A percentile compares a stretch with the other conserved stretches of the same genome.
Evolutionary conservation across 148 eudicot genomes (phyloP).

Genomic region (Rhododendron simsii): DNA sequence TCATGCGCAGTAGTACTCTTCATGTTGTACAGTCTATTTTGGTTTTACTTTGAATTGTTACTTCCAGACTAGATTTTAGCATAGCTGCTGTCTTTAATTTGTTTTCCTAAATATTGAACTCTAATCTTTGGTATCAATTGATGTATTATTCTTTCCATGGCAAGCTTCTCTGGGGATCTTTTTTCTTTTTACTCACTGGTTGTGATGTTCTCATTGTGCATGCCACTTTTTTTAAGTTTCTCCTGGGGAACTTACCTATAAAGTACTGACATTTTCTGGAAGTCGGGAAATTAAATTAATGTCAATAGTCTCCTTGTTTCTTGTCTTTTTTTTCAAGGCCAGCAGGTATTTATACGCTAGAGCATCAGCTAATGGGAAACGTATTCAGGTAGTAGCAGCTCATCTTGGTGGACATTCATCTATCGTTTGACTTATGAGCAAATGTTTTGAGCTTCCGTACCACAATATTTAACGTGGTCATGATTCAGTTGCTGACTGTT

Average conservation of each 20-base stretch:
- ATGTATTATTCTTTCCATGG: background rate
- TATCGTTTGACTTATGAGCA: conserved; percentile 1
- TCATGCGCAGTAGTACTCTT: background rate
- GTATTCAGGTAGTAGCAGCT: conserved; percentile 64
- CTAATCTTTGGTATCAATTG: background rate
- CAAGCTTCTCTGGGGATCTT: background rate
- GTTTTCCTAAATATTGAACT: background rate
- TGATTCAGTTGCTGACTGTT: conserved; percentile 6
- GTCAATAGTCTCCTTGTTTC: background rate
- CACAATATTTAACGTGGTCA: background rate
- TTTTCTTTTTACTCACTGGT: background rate
- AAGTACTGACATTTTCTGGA: background rate
- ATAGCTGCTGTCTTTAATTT: background rate
- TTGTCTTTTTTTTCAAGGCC: conserved; percentile 41
- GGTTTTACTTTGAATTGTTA: background rate
- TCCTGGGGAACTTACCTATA: background rate
- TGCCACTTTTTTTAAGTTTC: background rate
- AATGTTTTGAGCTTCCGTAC: background rate
- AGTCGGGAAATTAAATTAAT: background rate
- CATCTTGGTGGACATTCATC: background rate
- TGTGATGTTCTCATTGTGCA: background rate
- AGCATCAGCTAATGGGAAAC: conserved; percentile 94
- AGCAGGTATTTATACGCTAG: conserved; percentile 89
- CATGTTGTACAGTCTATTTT: background rate
- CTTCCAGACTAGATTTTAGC: background rate